Base-by-base conservation (phyloP, 306 rosid species). In the Luffa aegyptiaca region DNA sequence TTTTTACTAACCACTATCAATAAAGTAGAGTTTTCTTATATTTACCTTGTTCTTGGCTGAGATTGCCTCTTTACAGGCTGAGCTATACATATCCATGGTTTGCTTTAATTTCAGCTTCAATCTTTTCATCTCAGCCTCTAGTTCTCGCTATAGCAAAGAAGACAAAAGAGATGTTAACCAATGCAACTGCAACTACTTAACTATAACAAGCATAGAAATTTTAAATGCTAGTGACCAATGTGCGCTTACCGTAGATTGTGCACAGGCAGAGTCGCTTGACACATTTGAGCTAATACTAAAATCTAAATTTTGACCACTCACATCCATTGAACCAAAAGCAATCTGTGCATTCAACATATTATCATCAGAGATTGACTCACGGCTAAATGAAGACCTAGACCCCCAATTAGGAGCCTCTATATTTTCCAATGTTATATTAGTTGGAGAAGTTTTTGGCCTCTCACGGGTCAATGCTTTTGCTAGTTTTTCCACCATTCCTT, bases 1-100 rank as follows among this genome's bases (percentile, higher is more conserved):
- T 17, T 2, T 5, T 20, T 37, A 57, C 8, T 37, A 10, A 57
- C 37, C 21, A 20, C 4, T n/a, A 36, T 57, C 53, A 56, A 26
- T 41, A 41, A 59, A 76, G 36, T 33, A 41, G 79, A 55, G 2
- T 55, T 12, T 35, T 18, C 52, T 76, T 55, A 13, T 5, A 82
- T 77, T 58, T 78, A 92, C 98, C 97, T 91, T 84, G 41, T 90
- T 89, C 87, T 96, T 93, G 37, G 99, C 99, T 61, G 97, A 89
- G 81, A 96, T 91, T 65, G 99, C 99, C 89, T 96, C 98, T 85
- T 90, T 96, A 89, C 99, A 91, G 44, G 98, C 99, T 76, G 98
- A 88, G 89, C 93, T 96, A 68, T 96, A 96, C 98, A 93, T 88
- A 83, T 93, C 92, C 97, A 93, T 93, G 77, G 99, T 96, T 86